A percentile compares a stretch with the other conserved stretches of the same genome.
Evolutionary conservation across 164 flowering plant species (phyloP).

Genomic region (Vitis vinifera): DNA sequence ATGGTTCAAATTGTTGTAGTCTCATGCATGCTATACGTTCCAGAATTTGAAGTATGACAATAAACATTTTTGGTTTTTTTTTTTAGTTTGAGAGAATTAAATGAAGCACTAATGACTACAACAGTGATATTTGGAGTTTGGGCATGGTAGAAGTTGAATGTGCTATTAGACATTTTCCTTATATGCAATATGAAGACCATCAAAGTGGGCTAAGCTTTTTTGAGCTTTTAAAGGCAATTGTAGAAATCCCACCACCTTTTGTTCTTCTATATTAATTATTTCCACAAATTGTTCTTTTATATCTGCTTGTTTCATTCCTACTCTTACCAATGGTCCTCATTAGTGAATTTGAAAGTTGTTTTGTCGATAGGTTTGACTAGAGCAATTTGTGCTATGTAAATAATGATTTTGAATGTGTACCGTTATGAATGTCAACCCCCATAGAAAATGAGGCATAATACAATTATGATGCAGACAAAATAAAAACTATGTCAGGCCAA

Average conservation of each 20-base stretch:
- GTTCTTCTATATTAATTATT: constrained; percentile 96
- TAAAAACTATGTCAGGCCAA: too few relatives aligned
- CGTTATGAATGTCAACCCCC: too few relatives aligned
- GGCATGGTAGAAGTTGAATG: constrained; percentile 94
- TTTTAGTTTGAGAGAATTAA: constrained; percentile 92
- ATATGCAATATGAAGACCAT: constrained; percentile 75
- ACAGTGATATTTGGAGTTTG: constrained; percentile 99
- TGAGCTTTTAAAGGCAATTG: constrained; percentile 87
- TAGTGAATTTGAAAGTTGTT: too few relatives aligned
- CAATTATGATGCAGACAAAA: too few relatives aligned
- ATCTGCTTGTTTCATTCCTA: constrained; percentile 45
- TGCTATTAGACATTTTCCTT: constrained; percentile 93
- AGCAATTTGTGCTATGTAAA: too few relatives aligned
- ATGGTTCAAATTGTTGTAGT: too few relatives aligned
- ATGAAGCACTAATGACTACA: constrained; percentile 81
- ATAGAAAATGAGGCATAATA: too few relatives aligned
- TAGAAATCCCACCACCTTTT: constrained; percentile 76
- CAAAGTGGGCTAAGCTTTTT: constrained; percentile 77
- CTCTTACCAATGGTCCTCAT: too few relatives aligned
- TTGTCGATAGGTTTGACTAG: too few relatives aligned
- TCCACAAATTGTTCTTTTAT: constrained; percentile 93
- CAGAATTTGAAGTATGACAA: neutral
- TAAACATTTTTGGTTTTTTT: constrained; percentile 6
- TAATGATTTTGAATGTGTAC: too few relatives aligned
- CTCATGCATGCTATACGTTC: too few relatives aligned